Conservation (phyloP, 768 basidiomycete genomes). For the Suillus tomentosus region DNA sequence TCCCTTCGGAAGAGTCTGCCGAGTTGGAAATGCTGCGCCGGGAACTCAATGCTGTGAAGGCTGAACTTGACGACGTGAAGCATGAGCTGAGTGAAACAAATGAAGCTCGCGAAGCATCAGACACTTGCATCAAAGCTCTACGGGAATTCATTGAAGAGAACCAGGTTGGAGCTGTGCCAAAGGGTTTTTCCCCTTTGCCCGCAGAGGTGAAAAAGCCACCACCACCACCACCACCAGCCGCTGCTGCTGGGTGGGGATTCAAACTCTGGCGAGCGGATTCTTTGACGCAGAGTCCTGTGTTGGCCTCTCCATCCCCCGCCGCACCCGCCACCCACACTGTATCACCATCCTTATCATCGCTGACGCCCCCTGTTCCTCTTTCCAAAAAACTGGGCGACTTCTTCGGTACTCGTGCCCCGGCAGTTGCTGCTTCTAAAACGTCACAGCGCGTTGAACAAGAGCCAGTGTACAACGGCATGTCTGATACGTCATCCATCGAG, state of each 20-base stretch:
- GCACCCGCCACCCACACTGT: constrained; percentile 10
- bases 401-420: constrained; percentile 58
- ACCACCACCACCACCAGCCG: constrained; percentile 26
- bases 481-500: constrained; percentile 40
- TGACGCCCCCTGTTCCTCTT: constrained; percentile 46
- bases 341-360: constrained; percentile 24
- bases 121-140: constrained; percentile 79
- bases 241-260: constrained; percentile 62
- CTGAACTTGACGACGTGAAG: constrained; percentile 62
- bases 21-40: constrained; percentile 62
- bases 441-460: constrained; percentile 29
- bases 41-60: constrained; percentile 57
- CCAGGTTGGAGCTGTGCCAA: constrained; percentile 51
- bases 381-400: constrained; percentile 71
- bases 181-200: constrained; percentile 23
- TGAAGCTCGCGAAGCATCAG: constrained; percentile 87
- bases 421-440: constrained; percentile 30
- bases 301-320: constrained; percentile 25
- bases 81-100: constrained; percentile 73
- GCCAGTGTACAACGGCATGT: constrained; percentile 29
- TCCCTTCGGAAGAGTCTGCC: constrained; percentile 29
- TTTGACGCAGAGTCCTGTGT: constrained; percentile 25
- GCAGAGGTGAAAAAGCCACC: constrained; percentile 34
- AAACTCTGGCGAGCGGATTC: constrained; percentile 63
- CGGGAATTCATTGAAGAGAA: constrained; percentile 81